Conservation (phyloP, 2,329 filamentous ascomycete genomes). For the Tricladium varicosporioides region DNA sequence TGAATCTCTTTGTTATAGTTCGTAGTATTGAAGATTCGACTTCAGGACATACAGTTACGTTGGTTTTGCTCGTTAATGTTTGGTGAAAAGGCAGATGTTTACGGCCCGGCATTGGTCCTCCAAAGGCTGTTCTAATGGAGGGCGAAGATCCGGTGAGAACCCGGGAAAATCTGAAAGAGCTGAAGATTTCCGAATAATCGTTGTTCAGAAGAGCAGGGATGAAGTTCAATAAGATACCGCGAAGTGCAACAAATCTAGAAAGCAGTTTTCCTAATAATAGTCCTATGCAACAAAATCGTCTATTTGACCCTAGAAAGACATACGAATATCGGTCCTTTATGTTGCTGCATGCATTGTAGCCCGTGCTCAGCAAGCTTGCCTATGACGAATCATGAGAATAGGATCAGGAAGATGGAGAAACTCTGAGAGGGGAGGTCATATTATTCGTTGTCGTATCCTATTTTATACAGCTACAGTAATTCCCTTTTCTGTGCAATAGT, state of each 20-base stretch:
- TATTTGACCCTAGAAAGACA: neutral
- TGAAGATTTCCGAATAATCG: conserved; percentile 12
- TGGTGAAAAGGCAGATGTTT: neutral
- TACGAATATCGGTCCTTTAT: conserved; percentile 1
- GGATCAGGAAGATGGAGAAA: neutral
- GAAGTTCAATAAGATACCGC: conserved; percentile 21
- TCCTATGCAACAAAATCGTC: neutral
- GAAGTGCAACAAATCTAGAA: conserved; percentile 23
- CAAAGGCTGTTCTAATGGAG: neutral
- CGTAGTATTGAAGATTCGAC: conserved; percentile 10
- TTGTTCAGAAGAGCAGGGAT: conserved; percentile 8
- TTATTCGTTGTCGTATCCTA: conserved; percentile 50
- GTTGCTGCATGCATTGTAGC: conserved; percentile 13
- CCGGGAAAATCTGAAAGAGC: conserved; percentile 6
- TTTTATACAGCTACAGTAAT: conserved; percentile 36
- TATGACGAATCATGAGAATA: conserved; percentile 1
- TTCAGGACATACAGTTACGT: neutral
- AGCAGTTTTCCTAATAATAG: too few relatives aligned
- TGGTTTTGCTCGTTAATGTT: neutral
- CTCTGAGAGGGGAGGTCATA: conserved; percentile 57
- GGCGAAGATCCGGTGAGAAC: conserved; percentile 8
- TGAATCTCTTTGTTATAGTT: conserved; percentile 17
- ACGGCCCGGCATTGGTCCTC: neutral
- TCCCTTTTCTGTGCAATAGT: conserved; percentile 28
- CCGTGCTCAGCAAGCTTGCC: conserved; percentile 7